phyloP scores from a whole-genome alignment of 2,329 filamentous ascomycete species.

The Arthrobotrys iridis region DNA sequence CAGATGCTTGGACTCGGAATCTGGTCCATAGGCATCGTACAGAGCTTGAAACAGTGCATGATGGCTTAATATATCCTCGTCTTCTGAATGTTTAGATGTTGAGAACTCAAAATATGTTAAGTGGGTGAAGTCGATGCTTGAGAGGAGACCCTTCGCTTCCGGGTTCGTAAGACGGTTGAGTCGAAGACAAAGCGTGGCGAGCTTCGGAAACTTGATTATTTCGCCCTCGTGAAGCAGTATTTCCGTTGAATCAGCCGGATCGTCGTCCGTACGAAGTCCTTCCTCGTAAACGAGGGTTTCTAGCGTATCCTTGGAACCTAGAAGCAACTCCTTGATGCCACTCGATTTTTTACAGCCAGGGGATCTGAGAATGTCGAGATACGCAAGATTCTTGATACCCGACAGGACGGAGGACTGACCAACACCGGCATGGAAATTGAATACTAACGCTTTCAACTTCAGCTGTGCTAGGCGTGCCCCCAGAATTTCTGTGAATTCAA shows the following conservation, averaged over 20 bases:
- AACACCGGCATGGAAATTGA: constrained; percentile 17
- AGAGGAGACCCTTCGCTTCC: background rate
- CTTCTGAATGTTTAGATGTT: background rate
- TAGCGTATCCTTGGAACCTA: constrained; percentile 20
- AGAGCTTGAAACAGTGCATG: constrained; percentile 21
- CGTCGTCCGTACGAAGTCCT: background rate
- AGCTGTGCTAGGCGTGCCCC: background rate
- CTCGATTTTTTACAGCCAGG: background rate
- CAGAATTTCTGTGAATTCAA: constrained; percentile 3
- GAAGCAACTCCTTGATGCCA: constrained; percentile 4
- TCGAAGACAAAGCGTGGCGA: constrained; percentile 15
- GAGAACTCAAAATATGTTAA: constrained; percentile 51
- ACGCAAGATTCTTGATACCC: constrained; percentile 11
- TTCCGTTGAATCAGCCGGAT: background rate
- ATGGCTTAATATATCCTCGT: constrained; percentile 20
- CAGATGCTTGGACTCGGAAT: background rate
- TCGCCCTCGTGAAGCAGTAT: background rate
- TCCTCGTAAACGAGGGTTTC: constrained; percentile 37
- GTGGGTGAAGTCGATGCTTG: constrained; percentile 19
- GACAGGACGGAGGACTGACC: background rate
- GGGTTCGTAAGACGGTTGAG: background rate
- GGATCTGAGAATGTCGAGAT: constrained; percentile 16
- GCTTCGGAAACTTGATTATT: constrained; percentile 12
- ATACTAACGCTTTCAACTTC: constrained; percentile 31
- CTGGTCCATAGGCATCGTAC: background rate